Percentiles rank a stretch among this genome's conserved stretches.
Conservation (phyloP, 2,329 filamentous ascomycete species). For the Colletotrichum musicola region DNA sequence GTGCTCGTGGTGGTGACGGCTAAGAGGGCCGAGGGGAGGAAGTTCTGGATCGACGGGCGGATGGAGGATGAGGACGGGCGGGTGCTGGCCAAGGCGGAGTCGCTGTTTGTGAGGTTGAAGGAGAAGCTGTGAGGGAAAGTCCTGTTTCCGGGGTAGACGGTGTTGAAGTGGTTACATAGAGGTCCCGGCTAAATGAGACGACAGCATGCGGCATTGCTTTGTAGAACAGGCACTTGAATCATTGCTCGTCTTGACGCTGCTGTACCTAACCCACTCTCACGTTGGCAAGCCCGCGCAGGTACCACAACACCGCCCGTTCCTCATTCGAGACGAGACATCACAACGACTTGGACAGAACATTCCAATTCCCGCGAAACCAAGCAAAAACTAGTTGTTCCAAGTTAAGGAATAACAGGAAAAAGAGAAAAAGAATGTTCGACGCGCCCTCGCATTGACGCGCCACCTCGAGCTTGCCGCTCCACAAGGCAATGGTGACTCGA, state of each 20-base stretch:
- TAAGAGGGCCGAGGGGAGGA: slow-evolving; percentile 50
- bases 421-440: neutral
- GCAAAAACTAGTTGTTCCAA: too few species aligned
- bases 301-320: too few species aligned
- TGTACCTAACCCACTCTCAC: too few species aligned
- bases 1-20: slow-evolving; percentile 49
- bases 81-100: slow-evolving; percentile 47
- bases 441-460: neutral
- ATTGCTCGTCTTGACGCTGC: too few species aligned
- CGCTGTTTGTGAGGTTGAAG: slow-evolving; percentile 32
- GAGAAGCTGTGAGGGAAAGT: slow-evolving; percentile 33
- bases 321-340: too few species aligned
- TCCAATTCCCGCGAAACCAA: too few species aligned
- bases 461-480: slow-evolving; percentile 7
- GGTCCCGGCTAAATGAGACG: neutral
- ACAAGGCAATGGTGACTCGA: slow-evolving; percentile 17
- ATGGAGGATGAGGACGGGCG: slow-evolving; percentile 47
- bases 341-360: too few species aligned
- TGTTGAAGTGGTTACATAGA: neutral
- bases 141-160: neutral
- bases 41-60: slow-evolving; percentile 50
- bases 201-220: too few species aligned
- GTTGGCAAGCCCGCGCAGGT: too few species aligned
- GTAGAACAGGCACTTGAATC: too few species aligned
- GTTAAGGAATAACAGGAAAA: neutral